Evolutionary conservation across 495 filamentous ascomycete species (phyloP).

Genomic region (Xanthoparmelia taractica): DNA sequence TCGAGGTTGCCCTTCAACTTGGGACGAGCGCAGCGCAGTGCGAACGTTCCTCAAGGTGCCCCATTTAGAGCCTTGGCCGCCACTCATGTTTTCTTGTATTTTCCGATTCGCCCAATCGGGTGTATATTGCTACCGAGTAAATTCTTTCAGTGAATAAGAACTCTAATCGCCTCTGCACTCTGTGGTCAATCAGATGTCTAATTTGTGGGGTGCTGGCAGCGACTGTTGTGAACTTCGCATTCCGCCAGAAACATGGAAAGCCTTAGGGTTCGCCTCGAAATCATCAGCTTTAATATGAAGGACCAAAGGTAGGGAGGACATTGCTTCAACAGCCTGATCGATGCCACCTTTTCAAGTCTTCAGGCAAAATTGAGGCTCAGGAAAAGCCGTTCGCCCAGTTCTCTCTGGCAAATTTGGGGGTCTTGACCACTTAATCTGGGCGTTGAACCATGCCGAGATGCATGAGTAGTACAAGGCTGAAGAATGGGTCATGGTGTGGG

Average conservation of each 20-base stretch:
- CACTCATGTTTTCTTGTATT: background rate
- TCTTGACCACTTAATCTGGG: background rate
- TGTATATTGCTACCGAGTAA: too few relatives aligned
- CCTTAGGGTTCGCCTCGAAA: background rate
- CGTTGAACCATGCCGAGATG: background rate
- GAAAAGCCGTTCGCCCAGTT: too few relatives aligned
- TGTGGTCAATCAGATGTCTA: background rate
- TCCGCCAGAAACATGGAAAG: background rate
- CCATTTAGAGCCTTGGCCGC: background rate
- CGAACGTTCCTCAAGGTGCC: background rate
- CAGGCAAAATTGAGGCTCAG: conserved; percentile 8
- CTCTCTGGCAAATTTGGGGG: background rate
- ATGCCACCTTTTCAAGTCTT: background rate
- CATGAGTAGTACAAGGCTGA: conserved; percentile 1
- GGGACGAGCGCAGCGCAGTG: background rate
- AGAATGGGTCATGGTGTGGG: background rate
- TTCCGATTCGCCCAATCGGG: background rate
- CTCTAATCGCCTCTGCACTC: too few relatives aligned
- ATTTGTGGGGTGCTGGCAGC: background rate
- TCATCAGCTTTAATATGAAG: background rate
- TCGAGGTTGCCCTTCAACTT: background rate
- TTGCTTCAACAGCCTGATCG: background rate
- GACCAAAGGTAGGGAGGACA: background rate
- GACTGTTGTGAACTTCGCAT: background rate
- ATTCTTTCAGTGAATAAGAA: too few relatives aligned